Evolutionary conservation across 148 eudicot genomes (phyloP), one percentile per base, ranked within the genome.

Genomic region (Arctostaphylos glauca): DNA sequence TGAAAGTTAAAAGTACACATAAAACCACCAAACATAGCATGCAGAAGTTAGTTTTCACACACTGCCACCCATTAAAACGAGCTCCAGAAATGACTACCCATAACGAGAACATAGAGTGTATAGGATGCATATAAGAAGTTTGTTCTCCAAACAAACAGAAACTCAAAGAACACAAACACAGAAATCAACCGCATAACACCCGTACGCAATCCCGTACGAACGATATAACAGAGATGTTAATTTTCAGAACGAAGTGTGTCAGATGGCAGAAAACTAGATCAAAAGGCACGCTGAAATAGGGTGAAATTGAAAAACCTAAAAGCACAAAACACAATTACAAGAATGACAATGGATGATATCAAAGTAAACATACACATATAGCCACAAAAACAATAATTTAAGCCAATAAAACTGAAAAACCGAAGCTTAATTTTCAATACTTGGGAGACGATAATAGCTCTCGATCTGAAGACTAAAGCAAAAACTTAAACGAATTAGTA

Each of bases 381-480:
- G 53, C 16, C 48, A 9, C 38, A 5, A 50, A 31, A 18, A 0
- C 23, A 38, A 31, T 3, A 31, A 19, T 16, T 49, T 3, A 5
- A 21, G 48, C 9, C 46, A 68, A 47, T 15, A 70, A 80, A 54
- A 53, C 48, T 19, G 66, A 71, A 81, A 53, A 80, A 19, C 13
- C 38, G 49, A n/a, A 43, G 53, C 48, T 46, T 56, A 56, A 74
- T 41, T 41, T 41, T 81, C n/a, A 50, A 50, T 8, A 49, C 23
- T 76, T 76, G 16, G 4, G 44, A 21, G 79, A 49, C 10, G 58
- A 50, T 16, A 66, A 31, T 49, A 25, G 46, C 44, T 18, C 85
- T 55, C 77, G 85, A 78, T 83, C 85, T 78, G 71, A 19, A 70
- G 15, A 73, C 0, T n/a, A 56, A 55, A 56, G 9, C 41, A 49